phyloP scores from a whole-genome alignment of 345 rosid species.

The Hibiscus mutabilis region DNA sequence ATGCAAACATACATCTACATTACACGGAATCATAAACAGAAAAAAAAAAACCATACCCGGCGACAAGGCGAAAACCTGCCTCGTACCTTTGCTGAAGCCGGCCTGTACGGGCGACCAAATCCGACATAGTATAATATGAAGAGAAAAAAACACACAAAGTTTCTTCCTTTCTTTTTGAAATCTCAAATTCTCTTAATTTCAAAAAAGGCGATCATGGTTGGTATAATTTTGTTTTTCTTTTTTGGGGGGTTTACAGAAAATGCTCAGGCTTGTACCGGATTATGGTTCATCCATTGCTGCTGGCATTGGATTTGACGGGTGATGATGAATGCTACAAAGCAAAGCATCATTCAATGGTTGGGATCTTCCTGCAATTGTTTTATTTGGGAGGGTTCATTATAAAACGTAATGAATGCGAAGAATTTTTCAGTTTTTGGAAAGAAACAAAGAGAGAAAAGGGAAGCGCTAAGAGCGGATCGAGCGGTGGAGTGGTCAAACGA shows the following conservation, averaged over 20 bases:
- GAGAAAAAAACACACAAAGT: neutral
- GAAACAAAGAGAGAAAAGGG: neutral
- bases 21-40: neutral
- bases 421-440: neutral
- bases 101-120: constrained; percentile 96
- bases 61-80: constrained; percentile 89
- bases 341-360: constrained; percentile 35
- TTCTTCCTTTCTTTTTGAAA: neutral
- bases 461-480: constrained; percentile 32
- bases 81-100: constrained; percentile 94
- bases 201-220: constrained; percentile 13
- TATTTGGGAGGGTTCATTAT: neutral
- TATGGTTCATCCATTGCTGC: constrained; percentile 27
- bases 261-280: constrained; percentile 25
- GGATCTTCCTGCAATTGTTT: neutral
- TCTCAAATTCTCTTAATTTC: neutral
- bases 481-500: neutral
- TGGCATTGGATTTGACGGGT: constrained; percentile 24
- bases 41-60: constrained; percentile 49
- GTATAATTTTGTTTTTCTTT: neutral
- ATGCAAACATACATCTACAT: neutral
- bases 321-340: constrained; percentile 18
- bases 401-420: neutral
- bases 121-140: constrained; percentile 44
- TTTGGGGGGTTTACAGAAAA: constrained; percentile 6